Percentiles rank a stretch among this genome's conserved stretches.
phyloP scores from a whole-genome alignment of 805 yeast genomes.

The Yamadazyma tumulicola region DNA sequence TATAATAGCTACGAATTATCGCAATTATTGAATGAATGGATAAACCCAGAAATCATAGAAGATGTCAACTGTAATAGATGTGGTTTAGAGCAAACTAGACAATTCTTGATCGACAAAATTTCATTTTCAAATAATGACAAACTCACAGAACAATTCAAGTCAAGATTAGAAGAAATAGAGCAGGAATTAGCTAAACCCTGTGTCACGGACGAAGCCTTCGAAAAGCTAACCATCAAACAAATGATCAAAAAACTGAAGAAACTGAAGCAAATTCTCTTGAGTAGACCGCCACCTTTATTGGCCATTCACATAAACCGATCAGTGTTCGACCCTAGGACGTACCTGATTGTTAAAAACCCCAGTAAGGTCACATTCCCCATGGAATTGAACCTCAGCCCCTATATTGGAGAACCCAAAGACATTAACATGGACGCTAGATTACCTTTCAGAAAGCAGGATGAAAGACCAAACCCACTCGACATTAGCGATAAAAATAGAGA shows the following conservation, averaged over 20 bases:
- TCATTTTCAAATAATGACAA: conserved; percentile 39
- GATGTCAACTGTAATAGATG: conserved; percentile 96
- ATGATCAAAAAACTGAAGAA: conserved; percentile 74
- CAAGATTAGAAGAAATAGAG: conserved; percentile 29
- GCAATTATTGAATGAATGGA: conserved; percentile 63
- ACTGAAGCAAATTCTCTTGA: conserved; percentile 75
- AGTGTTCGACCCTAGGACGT: conserved; percentile 85
- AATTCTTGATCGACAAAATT: conserved; percentile 48
- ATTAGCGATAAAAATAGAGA: conserved; percentile 3
- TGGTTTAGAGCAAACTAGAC: conserved; percentile 61
- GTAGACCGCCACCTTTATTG: conserved; percentile 79
- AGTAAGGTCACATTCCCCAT: conserved; percentile 78
- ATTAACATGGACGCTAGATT: conserved; percentile 77
- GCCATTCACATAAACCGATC: conserved; percentile 90
- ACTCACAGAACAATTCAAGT: conserved; percentile 24
- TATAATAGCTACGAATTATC: conserved; percentile 38
- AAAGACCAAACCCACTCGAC: conserved; percentile 7
- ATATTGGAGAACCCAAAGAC: conserved; percentile 64
- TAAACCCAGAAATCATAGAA: conserved; percentile 77
- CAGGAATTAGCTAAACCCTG: conserved; percentile 59
- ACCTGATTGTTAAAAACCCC: conserved; percentile 77
- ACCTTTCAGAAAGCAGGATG: conserved; percentile 65
- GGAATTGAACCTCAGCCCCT: conserved; percentile 62
- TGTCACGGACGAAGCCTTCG: conserved; percentile 77
- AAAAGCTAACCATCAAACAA: conserved; percentile 67